Base-by-base conservation (phyloP, 2,329 filamentous ascomycete genomes). In the Thielaviopsis musarum region DNA sequence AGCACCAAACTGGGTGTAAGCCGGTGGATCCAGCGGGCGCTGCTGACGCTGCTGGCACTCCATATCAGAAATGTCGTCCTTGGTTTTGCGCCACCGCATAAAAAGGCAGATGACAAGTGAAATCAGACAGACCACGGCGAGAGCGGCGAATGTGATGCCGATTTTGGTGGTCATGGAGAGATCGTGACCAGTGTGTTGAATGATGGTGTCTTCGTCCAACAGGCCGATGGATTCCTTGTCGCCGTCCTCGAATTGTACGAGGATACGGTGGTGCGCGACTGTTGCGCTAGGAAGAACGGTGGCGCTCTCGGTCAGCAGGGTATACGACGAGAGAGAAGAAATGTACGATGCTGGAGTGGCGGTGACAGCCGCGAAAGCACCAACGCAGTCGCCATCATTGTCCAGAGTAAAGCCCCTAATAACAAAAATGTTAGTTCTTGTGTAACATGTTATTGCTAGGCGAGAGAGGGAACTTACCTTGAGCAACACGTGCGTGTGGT, bases 401-500 rank as follows among this genome's bases (percentile, higher is more conserved):
- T 70, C 66, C 51, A 70, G 61, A 1, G 65, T 65, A 60, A 70
- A 73, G 61, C 71, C 67, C 34, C 71, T 73, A 54, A 15, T 38
- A 49, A 13, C 6, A 34, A 45, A 26, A 52, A 30, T 28, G 19
- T 52, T 13, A 52, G 48, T 28, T 17, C 30, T 28, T 17, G 45
- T 30, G 30, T 59, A 54, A 61, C 51, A 21, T 10, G n/a, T 45
- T 45, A n/a, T n/a, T 45, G 21, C 28, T 56, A 24, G 17, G 2
- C 34, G 21, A 5, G 4, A 28, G 17, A 30, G 21, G 28, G 26
- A 38, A 69, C 71, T 61, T 70, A 73, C 71, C 69, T 71, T 58
- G 71, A 73, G 57, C 71, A 73, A 62, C 71, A 73, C 17, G 72
- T 65, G 5, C 70, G 70, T 12, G 71, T 73, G 6, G 70, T 73